Base-by-base conservation (phyloP, 2,329 filamentous ascomycete genomes). In the Aspergillus udagawae region DNA sequence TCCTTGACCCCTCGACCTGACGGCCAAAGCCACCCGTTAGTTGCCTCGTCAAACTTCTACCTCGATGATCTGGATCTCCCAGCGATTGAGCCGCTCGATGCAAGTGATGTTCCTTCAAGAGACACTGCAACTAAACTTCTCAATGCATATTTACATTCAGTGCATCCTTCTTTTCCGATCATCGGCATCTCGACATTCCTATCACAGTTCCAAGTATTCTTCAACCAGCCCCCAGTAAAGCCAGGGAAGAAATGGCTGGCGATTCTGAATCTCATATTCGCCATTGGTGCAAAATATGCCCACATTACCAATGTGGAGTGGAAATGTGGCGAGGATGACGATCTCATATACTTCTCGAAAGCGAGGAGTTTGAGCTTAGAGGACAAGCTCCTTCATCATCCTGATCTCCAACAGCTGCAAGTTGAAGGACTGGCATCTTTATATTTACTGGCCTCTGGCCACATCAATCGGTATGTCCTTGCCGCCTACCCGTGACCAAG, bases 91-190 rank as follows among this genome's bases (percentile, higher is more conserved):
- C 65, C 70, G 17, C 64, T 74, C 9, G 73, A 77, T 58, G 58
- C 69, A 6, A 72, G 71, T 54, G 69, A 67, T 29, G 65, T 77
- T 8, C 77, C 77, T 4, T 65, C 71, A 3, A 67, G 70, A 7
- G 68, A 73, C 50, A 66, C 66, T 41, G 77, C 76, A 8, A 67
- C 71, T 17, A 68, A 69, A 32, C 68, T 79, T 41, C 73, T 78
- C 55, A 72, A 75, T 52, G 66, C 69, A 27, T 79, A 77, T 54
- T 63, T 78, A 49, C 67, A 65, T 10, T 73, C 73, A 5, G 73
- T 78, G n/a, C 76, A 79, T 60, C 69, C 74, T 1, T 73, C 74
- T 1, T 79, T 78, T 61, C 77, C 77, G 21, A 75, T 79, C 17
- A 70, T 79, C 53, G 73, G 75, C 8, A 71, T 71, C 49, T 64